Evolutionary conservation across 805 yeast species (phyloP).

Genomic region (Hanseniaspora mollemarum): DNA sequence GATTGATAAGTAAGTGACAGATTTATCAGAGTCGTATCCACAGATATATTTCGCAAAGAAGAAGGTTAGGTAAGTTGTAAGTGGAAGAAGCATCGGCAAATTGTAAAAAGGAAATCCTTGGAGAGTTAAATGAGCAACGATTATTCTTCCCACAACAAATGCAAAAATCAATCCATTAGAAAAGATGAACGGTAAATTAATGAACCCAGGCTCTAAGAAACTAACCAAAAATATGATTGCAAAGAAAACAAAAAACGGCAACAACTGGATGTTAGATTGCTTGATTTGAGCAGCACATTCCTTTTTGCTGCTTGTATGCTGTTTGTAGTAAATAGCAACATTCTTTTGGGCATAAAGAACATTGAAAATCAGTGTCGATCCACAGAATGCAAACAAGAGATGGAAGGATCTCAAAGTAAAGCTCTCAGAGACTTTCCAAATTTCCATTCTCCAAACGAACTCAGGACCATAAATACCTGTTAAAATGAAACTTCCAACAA

Average conservation of each 20-base stretch:
- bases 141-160: conserved; percentile 80
- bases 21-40: conserved; percentile 31
- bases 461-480: conserved; percentile 64
- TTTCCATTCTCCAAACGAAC: conserved; percentile 41
- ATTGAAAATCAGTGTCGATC: conserved; percentile 48
- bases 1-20: conserved; percentile 48
- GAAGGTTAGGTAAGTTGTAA: conserved; percentile 34
- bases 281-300: conserved; percentile 23
- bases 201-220: conserved; percentile 39
- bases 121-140: conserved; percentile 70
- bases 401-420: conserved; percentile 36
- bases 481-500: conserved; percentile 41
- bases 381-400: conserved; percentile 46
- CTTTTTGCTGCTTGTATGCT: conserved; percentile 25
- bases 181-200: conserved; percentile 47
- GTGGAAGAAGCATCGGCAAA: conserved; percentile 58
- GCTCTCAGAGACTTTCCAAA: conserved; percentile 30
- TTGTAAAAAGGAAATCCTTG: conserved; percentile 67
- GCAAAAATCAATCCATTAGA: conserved; percentile 71
- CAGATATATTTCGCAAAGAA: conserved; percentile 22
- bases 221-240: conserved; percentile 38
- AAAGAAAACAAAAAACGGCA: conserved; percentile 57
- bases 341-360: conserved; percentile 55
- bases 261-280: conserved; percentile 41
- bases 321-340: conserved; percentile 39